A percentile compares a stretch with the other conserved stretches of the same genome.
Conservation (phyloP, 345 rosid species). For the Zanthoxylum bungeanum region DNA sequence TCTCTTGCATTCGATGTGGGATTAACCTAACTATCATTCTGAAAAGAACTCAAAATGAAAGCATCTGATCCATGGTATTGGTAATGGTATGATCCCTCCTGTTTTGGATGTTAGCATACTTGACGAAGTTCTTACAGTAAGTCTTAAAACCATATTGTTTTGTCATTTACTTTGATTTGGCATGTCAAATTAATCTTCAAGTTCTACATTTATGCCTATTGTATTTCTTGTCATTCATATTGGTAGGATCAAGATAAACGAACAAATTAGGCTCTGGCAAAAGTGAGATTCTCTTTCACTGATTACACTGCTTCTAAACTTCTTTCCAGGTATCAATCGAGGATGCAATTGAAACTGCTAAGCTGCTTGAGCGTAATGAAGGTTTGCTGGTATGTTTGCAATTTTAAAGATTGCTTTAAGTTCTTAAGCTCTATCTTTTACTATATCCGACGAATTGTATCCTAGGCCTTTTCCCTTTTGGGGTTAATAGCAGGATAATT, state of each 20-base stretch:
- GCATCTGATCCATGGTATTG: too few species aligned
- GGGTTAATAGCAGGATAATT: too few species aligned
- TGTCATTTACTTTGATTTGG: neutral
- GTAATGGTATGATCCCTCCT: too few species aligned
- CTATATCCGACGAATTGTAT: too few species aligned
- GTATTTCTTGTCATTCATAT: neutral
- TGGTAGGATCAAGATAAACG: too few species aligned
- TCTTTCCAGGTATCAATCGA: slow-evolving; percentile 38
- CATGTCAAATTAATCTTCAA: too few species aligned
- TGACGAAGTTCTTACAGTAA: slow-evolving; percentile 49
- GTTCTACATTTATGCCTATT: too few species aligned
- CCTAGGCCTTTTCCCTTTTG: neutral
- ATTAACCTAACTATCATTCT: too few species aligned
- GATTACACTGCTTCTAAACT: neutral
- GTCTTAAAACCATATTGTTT: slow-evolving; percentile 4
- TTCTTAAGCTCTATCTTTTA: neutral
- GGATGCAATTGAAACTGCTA: slow-evolving; percentile 46
- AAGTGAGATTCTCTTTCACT: neutral
- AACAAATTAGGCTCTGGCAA: neutral
- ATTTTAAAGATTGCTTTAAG: neutral
- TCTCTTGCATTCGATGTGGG: neutral
- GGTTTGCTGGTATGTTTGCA: slow-evolving; percentile 34
- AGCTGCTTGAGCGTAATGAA: slow-evolving; percentile 44
- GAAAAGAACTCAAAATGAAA: too few species aligned
- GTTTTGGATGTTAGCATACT: too few species aligned